These are phyloP conservation scores for Pseudocercospora vitis DNA, from an alignment of 2,329 filamentous ascomycete genomes.

Conservation along the genomic window DNA sequence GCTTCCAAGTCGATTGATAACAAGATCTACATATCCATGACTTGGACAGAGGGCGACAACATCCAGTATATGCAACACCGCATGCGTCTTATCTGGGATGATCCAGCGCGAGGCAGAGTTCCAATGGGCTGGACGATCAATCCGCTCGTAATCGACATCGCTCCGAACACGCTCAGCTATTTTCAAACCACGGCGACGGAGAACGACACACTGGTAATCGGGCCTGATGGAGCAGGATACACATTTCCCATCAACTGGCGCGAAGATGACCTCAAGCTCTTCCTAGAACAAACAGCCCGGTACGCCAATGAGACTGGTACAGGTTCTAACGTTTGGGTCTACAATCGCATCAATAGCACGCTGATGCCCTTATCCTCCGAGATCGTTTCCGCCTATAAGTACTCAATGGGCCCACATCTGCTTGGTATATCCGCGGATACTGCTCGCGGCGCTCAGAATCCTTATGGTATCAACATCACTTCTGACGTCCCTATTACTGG, in stretches of 20 bases:
- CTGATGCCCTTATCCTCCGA: background rate
- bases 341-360: slow-evolving; percentile 10
- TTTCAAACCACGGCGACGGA: slow-evolving; percentile 9
- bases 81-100: slow-evolving; percentile 7
- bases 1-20: background rate
- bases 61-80: slow-evolving; percentile 13
- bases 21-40: slow-evolving; percentile 13
- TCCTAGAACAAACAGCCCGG: background rate
- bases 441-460: background rate
- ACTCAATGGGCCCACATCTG: background rate
- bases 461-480: background rate
- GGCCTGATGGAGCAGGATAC: slow-evolving; percentile 10
- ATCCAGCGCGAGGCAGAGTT: slow-evolving; percentile 1
- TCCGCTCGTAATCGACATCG: slow-evolving; percentile 9
- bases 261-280: background rate
- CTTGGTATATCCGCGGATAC: slow-evolving; percentile 1
- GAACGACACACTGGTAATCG: slow-evolving; percentile 8
- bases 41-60: slow-evolving; percentile 14
- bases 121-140: slow-evolving; percentile 13
- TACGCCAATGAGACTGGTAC: background rate
- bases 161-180: slow-evolving; percentile 7
- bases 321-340: slow-evolving; percentile 4
- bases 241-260: slow-evolving; percentile 8
- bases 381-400: background rate
- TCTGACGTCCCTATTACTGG: background rate